Percentiles rank a stretch among this genome's conserved stretches.
Conservation (phyloP, 371 early-diverging fungal species). For the Blastocladiella emersonii region DNA sequence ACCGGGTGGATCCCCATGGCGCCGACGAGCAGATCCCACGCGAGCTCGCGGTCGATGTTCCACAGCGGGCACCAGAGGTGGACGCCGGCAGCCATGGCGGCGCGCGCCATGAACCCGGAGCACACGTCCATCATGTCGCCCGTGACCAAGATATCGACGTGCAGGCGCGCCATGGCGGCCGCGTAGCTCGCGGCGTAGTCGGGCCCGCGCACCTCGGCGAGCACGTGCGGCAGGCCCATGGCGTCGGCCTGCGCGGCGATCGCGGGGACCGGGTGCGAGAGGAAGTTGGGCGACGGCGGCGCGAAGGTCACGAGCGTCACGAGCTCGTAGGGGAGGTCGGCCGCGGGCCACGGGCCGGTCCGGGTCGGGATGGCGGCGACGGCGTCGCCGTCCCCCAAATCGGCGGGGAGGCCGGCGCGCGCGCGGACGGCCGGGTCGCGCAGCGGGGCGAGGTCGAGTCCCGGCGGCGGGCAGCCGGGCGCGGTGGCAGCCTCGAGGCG, state of each 20-base stretch:
- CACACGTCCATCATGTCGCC: not conserved
- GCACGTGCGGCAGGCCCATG: not conserved
- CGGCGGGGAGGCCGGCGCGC: no score
- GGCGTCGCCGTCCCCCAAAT: not conserved
- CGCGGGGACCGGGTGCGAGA: conserved; percentile 3
- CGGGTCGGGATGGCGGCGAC: not conserved
- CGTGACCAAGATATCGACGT: conserved; percentile 1
- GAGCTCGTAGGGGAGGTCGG: not conserved
- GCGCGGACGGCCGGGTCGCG: not conserved
- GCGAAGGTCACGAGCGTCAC: not conserved
- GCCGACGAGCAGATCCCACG: not conserved
- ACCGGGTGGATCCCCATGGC: not conserved
- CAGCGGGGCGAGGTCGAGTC: not conserved
- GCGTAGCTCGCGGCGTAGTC: not conserved
- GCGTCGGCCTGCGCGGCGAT: not conserved
- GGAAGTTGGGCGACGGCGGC: not conserved
- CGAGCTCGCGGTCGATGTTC: not conserved
- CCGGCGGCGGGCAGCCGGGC: not conserved
- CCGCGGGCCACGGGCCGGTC: not conserved
- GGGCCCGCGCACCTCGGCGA: not conserved
- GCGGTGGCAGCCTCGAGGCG: not conserved
- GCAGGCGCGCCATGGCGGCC: not conserved
- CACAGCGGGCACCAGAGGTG: not conserved
- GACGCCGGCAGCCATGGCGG: not conserved
- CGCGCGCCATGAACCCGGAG: not conserved